phyloP scores from a whole-genome alignment of 768 basidiomycete species.

The Candolleomyces aberdarensis region DNA sequence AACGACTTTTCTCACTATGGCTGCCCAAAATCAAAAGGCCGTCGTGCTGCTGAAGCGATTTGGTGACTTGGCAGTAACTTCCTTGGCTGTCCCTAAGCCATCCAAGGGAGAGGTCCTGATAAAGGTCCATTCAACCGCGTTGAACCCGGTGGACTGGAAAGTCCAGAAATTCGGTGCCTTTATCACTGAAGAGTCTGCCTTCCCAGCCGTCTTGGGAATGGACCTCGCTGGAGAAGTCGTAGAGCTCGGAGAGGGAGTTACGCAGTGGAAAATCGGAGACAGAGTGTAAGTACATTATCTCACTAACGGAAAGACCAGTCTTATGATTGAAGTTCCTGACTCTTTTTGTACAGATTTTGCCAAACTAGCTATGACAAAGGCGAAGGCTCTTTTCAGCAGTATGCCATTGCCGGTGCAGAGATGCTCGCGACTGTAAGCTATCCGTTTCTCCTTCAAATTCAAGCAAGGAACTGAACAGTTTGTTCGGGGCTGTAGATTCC shows the following conservation, averaged over 20 bases:
- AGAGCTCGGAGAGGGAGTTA: slow-evolving; percentile 50
- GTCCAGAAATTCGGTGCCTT: slow-evolving; percentile 23
- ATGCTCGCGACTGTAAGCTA: slow-evolving; percentile 35
- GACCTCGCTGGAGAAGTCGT: slow-evolving; percentile 53
- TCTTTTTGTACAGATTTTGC: slow-evolving; percentile 31
- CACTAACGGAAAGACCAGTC: slow-evolving; percentile 20
- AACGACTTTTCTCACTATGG: background rate
- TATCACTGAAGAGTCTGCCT: slow-evolving; percentile 26
- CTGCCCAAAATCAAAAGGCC: slow-evolving; percentile 20
- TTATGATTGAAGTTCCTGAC: slow-evolving; percentile 20
- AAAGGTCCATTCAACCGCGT: slow-evolving; percentile 33
- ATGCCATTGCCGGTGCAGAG: slow-evolving; percentile 31
- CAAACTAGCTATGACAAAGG: slow-evolving; percentile 31
- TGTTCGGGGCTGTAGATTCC: slow-evolving; percentile 39
- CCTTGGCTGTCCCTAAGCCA: slow-evolving; percentile 21
- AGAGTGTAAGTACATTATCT: slow-evolving; percentile 38
- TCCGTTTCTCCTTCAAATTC: slow-evolving; percentile 14
- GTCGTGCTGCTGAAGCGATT: slow-evolving; percentile 15
- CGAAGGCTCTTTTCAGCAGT: slow-evolving; percentile 41
- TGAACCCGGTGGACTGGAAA: slow-evolving; percentile 49
- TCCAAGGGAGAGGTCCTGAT: slow-evolving; percentile 40
- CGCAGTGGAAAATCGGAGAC: slow-evolving; percentile 48
- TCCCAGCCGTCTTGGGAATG: slow-evolving; percentile 44
- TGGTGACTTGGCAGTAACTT: slow-evolving; percentile 16
- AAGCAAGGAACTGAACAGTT: slow-evolving; percentile 13